Conservation (phyloP, 2,329 filamentous ascomycete genomes). For the Penicillium sp. region DNA sequence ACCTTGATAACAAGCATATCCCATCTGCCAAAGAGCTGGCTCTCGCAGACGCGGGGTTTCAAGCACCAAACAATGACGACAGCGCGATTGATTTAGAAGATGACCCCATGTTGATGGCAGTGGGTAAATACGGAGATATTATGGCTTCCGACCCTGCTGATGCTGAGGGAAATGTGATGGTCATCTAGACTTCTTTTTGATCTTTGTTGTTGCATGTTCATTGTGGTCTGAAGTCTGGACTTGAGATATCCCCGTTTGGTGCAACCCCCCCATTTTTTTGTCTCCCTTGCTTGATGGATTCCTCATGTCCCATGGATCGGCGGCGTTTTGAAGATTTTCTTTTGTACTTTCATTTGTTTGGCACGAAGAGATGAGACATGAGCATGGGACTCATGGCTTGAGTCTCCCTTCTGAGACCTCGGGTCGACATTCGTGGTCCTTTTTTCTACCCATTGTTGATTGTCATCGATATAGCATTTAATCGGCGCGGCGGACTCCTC, state of each 20-base stretch:
- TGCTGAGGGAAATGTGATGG: conserved; percentile 51
- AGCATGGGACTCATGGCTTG: conserved; percentile 26
- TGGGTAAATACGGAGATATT: conserved; percentile 52
- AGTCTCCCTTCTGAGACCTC: conserved; percentile 21
- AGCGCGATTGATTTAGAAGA: conserved; percentile 71
- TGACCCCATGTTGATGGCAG: conserved; percentile 47
- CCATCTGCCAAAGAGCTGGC: conserved; percentile 47
- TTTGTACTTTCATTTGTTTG: conserved; percentile 17
- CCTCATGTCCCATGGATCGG: conserved; percentile 23
- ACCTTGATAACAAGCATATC: conserved; percentile 27
- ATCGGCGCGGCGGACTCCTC: conserved; percentile 25
- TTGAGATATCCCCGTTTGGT: conserved; percentile 35
- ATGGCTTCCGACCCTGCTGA: conserved; percentile 51
- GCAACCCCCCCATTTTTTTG: conserved; percentile 24
- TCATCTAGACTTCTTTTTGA: conserved; percentile 41
- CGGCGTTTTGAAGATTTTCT: conserved; percentile 21
- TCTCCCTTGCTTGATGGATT: conserved; percentile 27
- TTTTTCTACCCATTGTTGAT: conserved; percentile 14
- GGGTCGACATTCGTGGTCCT: conserved; percentile 9
- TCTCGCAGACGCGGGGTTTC: conserved; percentile 47
- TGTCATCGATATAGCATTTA: conserved; percentile 31
- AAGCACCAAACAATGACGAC: conserved; percentile 61
- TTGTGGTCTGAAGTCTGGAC: conserved; percentile 34
- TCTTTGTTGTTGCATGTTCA: conserved; percentile 27
- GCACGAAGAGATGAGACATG: conserved; percentile 33